Evolutionary conservation across 495 filamentous ascomycete species (phyloP), one percentile per base, ranked within the genome.

Genomic region (Glarea lozoyensis): DNA sequence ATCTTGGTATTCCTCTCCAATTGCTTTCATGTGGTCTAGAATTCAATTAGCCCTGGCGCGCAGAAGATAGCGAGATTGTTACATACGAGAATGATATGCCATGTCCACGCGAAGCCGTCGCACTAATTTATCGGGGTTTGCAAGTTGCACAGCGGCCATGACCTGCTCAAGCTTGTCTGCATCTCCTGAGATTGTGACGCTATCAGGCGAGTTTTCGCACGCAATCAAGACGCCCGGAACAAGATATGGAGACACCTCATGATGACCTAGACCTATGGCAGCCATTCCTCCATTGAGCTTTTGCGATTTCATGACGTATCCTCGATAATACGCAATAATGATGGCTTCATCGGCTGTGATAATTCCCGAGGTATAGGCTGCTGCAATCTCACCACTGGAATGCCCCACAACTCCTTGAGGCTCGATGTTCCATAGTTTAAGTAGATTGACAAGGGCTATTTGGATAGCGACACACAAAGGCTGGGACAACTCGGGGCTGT

Each of bases 371-470:
- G 68, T 63, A 42, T 72, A 73, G 1, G 72, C 70, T 3, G 73
- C 73, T 15, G 62, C 70, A 49, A 82, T 81, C 52, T 83, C 79
- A 10, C 79, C 79, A 55, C 72, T 77, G 3, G 77, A 81, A 57
- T 83, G 78, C 9, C 79, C 79, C 3, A 76, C 65, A 0, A 79
- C 75, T 20, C 68, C 68, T 0, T 58, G 55, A 0, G 77, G 76
- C 9, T 30, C 56, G 25, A 83, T 64, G 22, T 67, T 66, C 63
- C 74, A 80, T 5, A 65, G 67, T 17, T 47, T 48, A 22, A 82
- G 55, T 0, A 82, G 56, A 20, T 74, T 67, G 0, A 72, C 67
- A 38, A 84, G 42, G 2, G 70, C 69, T 2, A 76, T 51, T 47
- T 76, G 72, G 3, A 76, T 55, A 4, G 70, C 69, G 10, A 61